Percentiles rank a stretch among this genome's conserved stretches.
Conservation (phyloP, 1,284 basidiomycete genomes). For the Coniophora puteana region DNA sequence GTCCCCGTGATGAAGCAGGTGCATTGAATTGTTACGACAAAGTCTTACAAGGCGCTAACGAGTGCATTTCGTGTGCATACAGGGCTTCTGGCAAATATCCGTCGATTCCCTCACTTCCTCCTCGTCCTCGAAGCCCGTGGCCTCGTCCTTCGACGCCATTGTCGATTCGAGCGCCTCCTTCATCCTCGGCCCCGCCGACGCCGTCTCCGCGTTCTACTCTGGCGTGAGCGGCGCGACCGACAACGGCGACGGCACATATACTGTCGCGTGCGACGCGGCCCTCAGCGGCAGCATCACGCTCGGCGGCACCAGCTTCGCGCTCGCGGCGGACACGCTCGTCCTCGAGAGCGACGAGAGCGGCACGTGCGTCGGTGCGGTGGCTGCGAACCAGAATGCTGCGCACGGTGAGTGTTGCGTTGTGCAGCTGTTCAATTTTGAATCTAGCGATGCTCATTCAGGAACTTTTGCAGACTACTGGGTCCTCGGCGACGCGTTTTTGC, state of each 20-base stretch:
- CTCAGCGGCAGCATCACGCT: slow-evolving; percentile 24
- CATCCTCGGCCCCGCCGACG: slow-evolving; percentile 45
- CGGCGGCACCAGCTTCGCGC: slow-evolving; percentile 14
- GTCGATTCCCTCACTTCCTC: slow-evolving; percentile 18
- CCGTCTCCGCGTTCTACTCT: slow-evolving; percentile 41
- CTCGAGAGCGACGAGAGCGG: slow-evolving; percentile 13
- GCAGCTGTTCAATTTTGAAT: slow-evolving; percentile 1
- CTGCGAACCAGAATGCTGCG: slow-evolving; percentile 11
- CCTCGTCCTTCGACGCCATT: slow-evolving; percentile 22
- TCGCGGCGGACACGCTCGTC: slow-evolving; percentile 23
- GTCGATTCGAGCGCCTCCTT: slow-evolving; percentile 49
- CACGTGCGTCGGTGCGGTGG: slow-evolving; percentile 19
- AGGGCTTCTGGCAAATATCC: slow-evolving; percentile 30
- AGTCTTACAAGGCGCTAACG: not conserved
- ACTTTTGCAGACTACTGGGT: slow-evolving; percentile 19
- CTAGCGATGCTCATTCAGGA: slow-evolving; percentile 13
- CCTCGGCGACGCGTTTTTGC: slow-evolving; percentile 24
- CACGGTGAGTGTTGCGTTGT: slow-evolving; percentile 12
- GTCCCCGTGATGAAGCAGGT: slow-evolving; percentile 19
- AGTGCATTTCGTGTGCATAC: slow-evolving; percentile 1
- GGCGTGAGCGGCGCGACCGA: slow-evolving; percentile 35
- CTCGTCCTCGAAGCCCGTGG: slow-evolving; percentile 13
- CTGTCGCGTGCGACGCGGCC: slow-evolving; percentile 25
- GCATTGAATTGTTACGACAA: not conserved
- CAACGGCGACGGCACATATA: slow-evolving; percentile 19